Percentiles rank a stretch among this genome's conserved stretches.
Conservation (phyloP, 441 rosid species). For the Erysimum pusillum region DNA sequence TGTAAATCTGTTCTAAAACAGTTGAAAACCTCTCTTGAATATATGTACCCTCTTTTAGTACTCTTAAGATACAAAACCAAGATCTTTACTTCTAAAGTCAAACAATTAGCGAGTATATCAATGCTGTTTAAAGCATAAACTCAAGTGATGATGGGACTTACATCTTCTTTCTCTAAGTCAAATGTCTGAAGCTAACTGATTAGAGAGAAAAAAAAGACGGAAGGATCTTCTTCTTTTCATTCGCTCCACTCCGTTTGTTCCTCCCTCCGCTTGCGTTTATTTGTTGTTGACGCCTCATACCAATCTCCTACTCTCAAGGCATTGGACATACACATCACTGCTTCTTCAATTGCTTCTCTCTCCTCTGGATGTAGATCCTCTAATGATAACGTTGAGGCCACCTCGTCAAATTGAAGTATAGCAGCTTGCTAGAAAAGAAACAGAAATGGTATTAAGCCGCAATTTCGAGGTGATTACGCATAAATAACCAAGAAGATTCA, state of each 20-base stretch:
- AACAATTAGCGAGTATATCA: conserved; percentile 3
- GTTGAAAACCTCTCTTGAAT: not conserved
- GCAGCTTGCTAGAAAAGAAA: conserved; percentile 49
- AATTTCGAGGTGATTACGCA: not conserved
- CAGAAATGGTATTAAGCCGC: not conserved
- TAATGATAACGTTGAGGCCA: conserved; percentile 45
- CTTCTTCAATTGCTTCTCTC: conserved; percentile 47
- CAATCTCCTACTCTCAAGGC: conserved; percentile 52
- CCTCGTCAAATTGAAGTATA: conserved; percentile 51
- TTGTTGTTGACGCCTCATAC: conserved; percentile 43
- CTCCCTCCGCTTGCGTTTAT: conserved; percentile 47
- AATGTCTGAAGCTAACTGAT: conserved; percentile 9
- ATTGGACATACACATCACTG: conserved; percentile 48
- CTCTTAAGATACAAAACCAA: conserved; percentile 13
- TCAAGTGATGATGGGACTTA: conserved; percentile 27
- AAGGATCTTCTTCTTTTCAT: conserved; percentile 26
- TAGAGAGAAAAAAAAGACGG: not conserved
- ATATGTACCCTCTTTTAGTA: not conserved
- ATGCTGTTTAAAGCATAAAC: conserved; percentile 17
- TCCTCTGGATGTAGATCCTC: conserved; percentile 50
- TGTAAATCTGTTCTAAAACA: not conserved
- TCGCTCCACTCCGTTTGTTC: conserved; percentile 48
- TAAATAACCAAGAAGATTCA: conserved; percentile 12
- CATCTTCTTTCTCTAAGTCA: conserved; percentile 19
- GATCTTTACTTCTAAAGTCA: conserved; percentile 9